Base-by-base conservation (phyloP, 2,329 filamentous ascomycete genomes). In the Colletotrichum tabaci region DNA sequence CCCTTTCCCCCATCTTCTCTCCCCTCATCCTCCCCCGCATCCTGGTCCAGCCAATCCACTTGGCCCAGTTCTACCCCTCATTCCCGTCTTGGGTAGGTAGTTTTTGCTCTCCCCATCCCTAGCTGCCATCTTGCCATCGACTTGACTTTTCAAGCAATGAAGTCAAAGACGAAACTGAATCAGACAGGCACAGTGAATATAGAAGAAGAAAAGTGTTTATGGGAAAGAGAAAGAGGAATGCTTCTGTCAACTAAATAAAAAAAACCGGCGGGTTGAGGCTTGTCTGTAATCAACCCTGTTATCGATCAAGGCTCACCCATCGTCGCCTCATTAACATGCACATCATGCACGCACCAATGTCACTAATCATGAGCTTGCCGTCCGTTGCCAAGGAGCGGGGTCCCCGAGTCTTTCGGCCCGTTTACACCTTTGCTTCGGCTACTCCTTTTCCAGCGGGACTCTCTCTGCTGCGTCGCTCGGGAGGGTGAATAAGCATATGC, bases 1-100 rank as follows among this genome's bases (percentile, higher is more conserved):
- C 40, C 15, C 15, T 52, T 38, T 55, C 60, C 53, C 60, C 55
- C 62, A 47, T 60, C 61, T 4, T 56, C 21, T 46, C 53, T 26
- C 68, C 63, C 67, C 61, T 44, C 57, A 67, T 21, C 57, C 52
- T 71, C 53, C 68, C 58, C 68, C 68, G 65, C 68, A 68, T 49
- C 53, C n/a, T 35, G 56, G 35, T 64, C 50, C 40, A n/a, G 12
- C 13, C 46, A 21, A 23, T n/a, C 49, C 30, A 58, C 56, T 57
- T 49, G 6, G 26, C 26, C 68, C n/a, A 42, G 38, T 46, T 35
- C 53, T 68, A 63, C 52, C 65, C 68, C 68, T 68, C 65, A 60
- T 60, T 38, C 44, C 10, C 8, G 23, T 4, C 30, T 44, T 47
- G n/a, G n/a, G 13, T 12, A 13, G 21, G 46, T n/a, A 8, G n/a